Evolutionary conservation across 2,329 filamentous ascomycete species (phyloP).

Genomic region (Podosphaera leucotricha): DNA sequence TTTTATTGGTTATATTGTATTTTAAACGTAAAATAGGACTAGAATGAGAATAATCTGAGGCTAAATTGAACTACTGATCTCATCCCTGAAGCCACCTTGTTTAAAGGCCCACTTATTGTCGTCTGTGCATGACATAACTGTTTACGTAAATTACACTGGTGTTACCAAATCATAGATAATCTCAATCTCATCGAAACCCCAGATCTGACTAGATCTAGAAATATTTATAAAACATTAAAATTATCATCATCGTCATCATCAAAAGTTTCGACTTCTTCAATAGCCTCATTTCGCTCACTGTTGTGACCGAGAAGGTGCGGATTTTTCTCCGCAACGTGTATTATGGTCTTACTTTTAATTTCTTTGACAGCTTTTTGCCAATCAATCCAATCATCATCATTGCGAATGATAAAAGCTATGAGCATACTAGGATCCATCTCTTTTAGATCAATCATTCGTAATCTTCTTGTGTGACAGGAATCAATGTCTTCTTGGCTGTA

Average conservation of each 20-base stretch:
- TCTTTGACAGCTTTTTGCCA: slow-evolving; percentile 61
- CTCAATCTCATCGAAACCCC: no score
- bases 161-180: no score
- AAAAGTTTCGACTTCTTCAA: slow-evolving; percentile 76
- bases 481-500: slow-evolving; percentile 53
- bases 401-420: slow-evolving; percentile 69
- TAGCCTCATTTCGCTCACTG: slow-evolving; percentile 40
- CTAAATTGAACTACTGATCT: no score
- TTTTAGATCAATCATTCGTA: slow-evolving; percentile 60
- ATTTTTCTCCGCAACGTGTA: slow-evolving; percentile 58
- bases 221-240: background rate
- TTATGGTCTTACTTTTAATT: slow-evolving; percentile 60
- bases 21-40: no score
- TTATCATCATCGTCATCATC: slow-evolving; percentile 39
- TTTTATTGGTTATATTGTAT: no score
- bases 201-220: no score
- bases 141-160: no score
- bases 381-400: slow-evolving; percentile 59
- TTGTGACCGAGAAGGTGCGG: slow-evolving; percentile 27
- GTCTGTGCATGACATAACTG: no score
- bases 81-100: no score
- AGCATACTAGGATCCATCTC: slow-evolving; percentile 99
- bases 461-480: slow-evolving; percentile 66
- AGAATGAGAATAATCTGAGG: no score
- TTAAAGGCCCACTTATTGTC: no score